Evolutionary conservation across 495 filamentous ascomycete genomes (phyloP).

Genomic region (Penicillium longicatenatum): DNA sequence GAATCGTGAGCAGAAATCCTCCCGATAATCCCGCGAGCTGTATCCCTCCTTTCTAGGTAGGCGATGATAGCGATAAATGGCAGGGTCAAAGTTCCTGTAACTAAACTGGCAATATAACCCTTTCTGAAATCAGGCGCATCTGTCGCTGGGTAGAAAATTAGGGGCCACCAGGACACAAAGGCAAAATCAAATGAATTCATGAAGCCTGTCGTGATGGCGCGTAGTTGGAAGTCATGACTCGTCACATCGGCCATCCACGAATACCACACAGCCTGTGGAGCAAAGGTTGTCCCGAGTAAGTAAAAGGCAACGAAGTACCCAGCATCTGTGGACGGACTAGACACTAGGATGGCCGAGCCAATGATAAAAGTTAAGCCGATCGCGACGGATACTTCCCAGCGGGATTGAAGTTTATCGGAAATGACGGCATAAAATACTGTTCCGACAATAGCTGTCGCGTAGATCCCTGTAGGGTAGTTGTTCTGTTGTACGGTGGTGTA

Average conservation of each 20-base stretch:
- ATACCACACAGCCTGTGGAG: slow-evolving; percentile 41
- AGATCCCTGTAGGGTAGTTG: slow-evolving; percentile 37
- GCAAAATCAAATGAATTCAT: slow-evolving; percentile 44
- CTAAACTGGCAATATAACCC: slow-evolving; percentile 38
- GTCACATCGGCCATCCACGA: slow-evolving; percentile 41
- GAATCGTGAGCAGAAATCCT: slow-evolving; percentile 9
- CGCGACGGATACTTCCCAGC: slow-evolving; percentile 37
- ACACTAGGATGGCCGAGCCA: slow-evolving; percentile 35
- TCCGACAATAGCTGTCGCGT: slow-evolving; percentile 35
- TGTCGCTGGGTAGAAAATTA: slow-evolving; percentile 37
- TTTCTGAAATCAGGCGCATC: slow-evolving; percentile 36
- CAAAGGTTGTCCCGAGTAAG: slow-evolving; percentile 36
- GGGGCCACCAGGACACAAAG: slow-evolving; percentile 42
- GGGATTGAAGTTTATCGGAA: slow-evolving; percentile 35
- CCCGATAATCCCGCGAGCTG: slow-evolving; percentile 28
- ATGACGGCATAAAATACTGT: slow-evolving; percentile 37
- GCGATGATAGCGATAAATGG: slow-evolving; percentile 33
- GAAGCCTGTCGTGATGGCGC: slow-evolving; percentile 39
- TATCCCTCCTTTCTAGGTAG: slow-evolving; percentile 34
- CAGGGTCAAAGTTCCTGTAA: slow-evolving; percentile 33
- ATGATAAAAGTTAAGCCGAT: slow-evolving; percentile 37
- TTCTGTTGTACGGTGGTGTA: slow-evolving; percentile 38
- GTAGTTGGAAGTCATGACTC: slow-evolving; percentile 34
- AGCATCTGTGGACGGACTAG: slow-evolving; percentile 21
- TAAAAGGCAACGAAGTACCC: slow-evolving; percentile 39